These are phyloP conservation scores for Kokia cookei DNA, from an alignment of 441 rosid genomes.

Conservation along the genomic window DNA sequence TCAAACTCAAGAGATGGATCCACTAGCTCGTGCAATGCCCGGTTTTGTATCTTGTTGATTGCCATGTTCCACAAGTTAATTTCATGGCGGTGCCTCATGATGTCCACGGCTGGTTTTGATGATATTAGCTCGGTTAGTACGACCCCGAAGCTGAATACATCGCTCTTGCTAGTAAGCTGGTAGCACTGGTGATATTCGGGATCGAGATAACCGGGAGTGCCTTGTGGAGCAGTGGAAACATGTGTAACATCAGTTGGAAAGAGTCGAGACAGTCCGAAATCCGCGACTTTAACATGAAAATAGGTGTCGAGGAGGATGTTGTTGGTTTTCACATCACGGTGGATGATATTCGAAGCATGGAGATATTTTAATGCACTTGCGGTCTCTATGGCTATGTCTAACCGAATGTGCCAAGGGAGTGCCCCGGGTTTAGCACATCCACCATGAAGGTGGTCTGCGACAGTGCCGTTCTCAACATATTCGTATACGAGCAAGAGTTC, in stretches of 20 bases:
- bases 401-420: constrained; percentile 56
- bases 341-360: constrained; percentile 64
- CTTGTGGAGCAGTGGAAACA: constrained; percentile 93
- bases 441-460: constrained; percentile 83
- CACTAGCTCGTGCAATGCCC: constrained; percentile 51
- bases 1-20: constrained; percentile 62
- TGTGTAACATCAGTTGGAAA: constrained; percentile 56
- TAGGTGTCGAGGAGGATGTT: constrained; percentile 70
- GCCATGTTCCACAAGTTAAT: constrained; percentile 78
- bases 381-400: constrained; percentile 74
- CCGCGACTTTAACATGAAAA: constrained; percentile 70
- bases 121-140: constrained; percentile 81
- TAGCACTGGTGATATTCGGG: constrained; percentile 86
- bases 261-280: constrained; percentile 76
- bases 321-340: constrained; percentile 80
- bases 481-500: constrained; percentile 81
- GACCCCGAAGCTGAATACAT: constrained; percentile 91
- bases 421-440: constrained; percentile 43
- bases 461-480: constrained; percentile 74
- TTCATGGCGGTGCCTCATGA: constrained; percentile 65
- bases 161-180: constrained; percentile 83
- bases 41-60: constrained; percentile 60
- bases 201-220: constrained; percentile 89
- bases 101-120: constrained; percentile 87
- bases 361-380: constrained; percentile 73